These are phyloP conservation scores for Nigrograna mackinnonii DNA, from an alignment of 2,329 filamentous ascomycete species.

Conservation along the genomic window DNA sequence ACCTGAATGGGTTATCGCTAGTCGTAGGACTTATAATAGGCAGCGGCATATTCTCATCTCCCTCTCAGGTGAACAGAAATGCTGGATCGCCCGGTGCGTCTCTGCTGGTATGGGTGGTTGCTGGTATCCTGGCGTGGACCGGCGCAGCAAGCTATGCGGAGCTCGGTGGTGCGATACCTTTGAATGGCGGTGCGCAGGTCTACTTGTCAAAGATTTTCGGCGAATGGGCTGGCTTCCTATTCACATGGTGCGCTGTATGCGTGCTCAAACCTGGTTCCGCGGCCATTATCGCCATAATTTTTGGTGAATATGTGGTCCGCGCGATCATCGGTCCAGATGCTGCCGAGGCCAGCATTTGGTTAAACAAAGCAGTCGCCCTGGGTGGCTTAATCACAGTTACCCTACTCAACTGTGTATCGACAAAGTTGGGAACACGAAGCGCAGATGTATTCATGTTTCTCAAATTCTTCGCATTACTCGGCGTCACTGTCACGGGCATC, in stretches of 20 bases:
- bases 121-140: slow-evolving; percentile 94
- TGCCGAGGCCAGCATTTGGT: slow-evolving; percentile 78
- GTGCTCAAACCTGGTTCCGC: slow-evolving; percentile 92
- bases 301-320: slow-evolving; percentile 94
- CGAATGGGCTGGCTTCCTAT: slow-evolving; percentile 89
- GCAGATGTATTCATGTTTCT: slow-evolving; percentile 96
- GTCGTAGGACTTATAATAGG: slow-evolving; percentile 94
- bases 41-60: slow-evolving; percentile 93
- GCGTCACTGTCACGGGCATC: slow-evolving; percentile 84
- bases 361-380: slow-evolving; percentile 86
- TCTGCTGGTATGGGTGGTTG: slow-evolving; percentile 87
- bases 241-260: slow-evolving; percentile 93
- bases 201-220: slow-evolving; percentile 97
- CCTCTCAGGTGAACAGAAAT: slow-evolving; percentile 88
- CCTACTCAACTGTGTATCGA: slow-evolving; percentile 87
- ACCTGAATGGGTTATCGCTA: slow-evolving; percentile 87
- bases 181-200: slow-evolving; percentile 92
- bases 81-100: slow-evolving; percentile 90
- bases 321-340: slow-evolving; percentile 86
- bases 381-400: slow-evolving; percentile 77
- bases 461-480: slow-evolving; percentile 89
- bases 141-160: slow-evolving; percentile 95
- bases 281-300: slow-evolving; percentile 96
- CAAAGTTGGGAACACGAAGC: slow-evolving; percentile 80
- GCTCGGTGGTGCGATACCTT: slow-evolving; percentile 89